Evolutionary conservation across 2,329 filamentous ascomycete species (phyloP).

Genomic region (Clathrospora elynae): DNA sequence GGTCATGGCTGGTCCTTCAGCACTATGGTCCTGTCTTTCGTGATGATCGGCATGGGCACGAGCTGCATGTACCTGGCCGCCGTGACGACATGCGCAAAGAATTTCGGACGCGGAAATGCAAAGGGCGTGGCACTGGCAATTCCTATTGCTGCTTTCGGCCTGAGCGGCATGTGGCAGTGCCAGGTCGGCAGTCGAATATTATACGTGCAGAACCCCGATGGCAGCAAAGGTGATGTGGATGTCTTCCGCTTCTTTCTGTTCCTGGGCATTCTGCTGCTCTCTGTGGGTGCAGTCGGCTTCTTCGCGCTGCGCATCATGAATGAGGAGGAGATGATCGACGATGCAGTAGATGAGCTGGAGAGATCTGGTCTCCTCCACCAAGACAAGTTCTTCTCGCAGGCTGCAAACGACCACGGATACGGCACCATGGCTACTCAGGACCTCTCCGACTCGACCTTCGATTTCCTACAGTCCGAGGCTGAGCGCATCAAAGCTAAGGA

Average conservation of each 20-base stretch:
- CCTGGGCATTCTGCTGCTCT: slow-evolving; percentile 71
- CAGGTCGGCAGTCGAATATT: slow-evolving; percentile 82
- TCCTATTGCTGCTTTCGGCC: slow-evolving; percentile 88
- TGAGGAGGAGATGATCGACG: slow-evolving; percentile 85
- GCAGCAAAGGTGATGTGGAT: slow-evolving; percentile 64
- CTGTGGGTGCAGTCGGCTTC: slow-evolving; percentile 73
- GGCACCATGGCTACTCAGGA: slow-evolving; percentile 62
- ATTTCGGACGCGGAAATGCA: slow-evolving; percentile 87
- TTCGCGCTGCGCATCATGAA: slow-evolving; percentile 79
- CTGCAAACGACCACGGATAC: slow-evolving; percentile 62
- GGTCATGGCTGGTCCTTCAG: slow-evolving; percentile 71
- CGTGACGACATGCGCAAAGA: slow-evolving; percentile 97
- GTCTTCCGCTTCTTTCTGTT: slow-evolving; percentile 91
- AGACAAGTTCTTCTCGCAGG: slow-evolving; percentile 70
- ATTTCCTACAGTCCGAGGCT: slow-evolving; percentile 53
- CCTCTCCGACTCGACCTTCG: slow-evolving; percentile 54
- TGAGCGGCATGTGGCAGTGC: slow-evolving; percentile 95
- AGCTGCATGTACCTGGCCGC: slow-evolving; percentile 87
- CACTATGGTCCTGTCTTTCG: slow-evolving; percentile 84
- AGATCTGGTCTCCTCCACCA: slow-evolving; percentile 80
- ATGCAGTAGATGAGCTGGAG: slow-evolving; percentile 88
- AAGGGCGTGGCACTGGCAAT: slow-evolving; percentile 86
- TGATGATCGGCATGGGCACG: slow-evolving; percentile 80
- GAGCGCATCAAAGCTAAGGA: slow-evolving; percentile 53
- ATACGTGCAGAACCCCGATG: slow-evolving; percentile 69